Evolutionary conservation across 805 yeast genomes (phyloP).

Genomic region (Candida nitratophila): DNA sequence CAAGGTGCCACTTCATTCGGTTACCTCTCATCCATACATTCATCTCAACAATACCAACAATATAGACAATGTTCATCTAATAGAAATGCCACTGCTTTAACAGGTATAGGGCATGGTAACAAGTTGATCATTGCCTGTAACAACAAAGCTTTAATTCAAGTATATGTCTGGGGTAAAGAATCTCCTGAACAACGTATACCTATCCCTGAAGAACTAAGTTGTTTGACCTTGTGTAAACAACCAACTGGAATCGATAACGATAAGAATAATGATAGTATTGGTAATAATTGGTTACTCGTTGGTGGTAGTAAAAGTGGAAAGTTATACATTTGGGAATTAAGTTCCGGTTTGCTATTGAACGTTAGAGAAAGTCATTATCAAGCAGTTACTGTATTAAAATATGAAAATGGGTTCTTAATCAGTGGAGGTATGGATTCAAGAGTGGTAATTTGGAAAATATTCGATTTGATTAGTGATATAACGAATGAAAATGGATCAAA

Average conservation of each 20-base stretch:
- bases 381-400: constrained; percentile 49
- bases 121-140: constrained; percentile 57
- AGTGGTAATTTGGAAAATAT: constrained; percentile 62
- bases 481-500: constrained; percentile 20
- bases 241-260: constrained; percentile 15
- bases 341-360: constrained; percentile 64
- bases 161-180: constrained; percentile 64
- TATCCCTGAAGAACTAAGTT: constrained; percentile 68
- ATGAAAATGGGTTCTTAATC: constrained; percentile 59
- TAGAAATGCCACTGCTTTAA: constrained; percentile 37
- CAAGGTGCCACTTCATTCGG: constrained; percentile 26
- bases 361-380: constrained; percentile 86
- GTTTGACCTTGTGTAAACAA: constrained; percentile 40
- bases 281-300: constrained; percentile 45
- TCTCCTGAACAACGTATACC: constrained; percentile 75
- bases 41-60: constrained; percentile 39
- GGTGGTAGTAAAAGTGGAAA: constrained; percentile 76
- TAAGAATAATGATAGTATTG: constrained; percentile 2
- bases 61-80: constrained; percentile 48
- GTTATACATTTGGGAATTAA: constrained; percentile 77
- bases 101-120: constrained; percentile 41
- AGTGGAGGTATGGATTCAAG: constrained; percentile 83
- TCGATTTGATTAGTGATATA: constrained; percentile 42
- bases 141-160: constrained; percentile 69
- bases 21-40: constrained; percentile 36